Percentiles rank a stretch among this genome's conserved stretches.
These are phyloP conservation scores for Zasmidium citrigriseum DNA, from an alignment of 2,329 filamentous ascomycete species.

Conservation along the genomic window DNA sequence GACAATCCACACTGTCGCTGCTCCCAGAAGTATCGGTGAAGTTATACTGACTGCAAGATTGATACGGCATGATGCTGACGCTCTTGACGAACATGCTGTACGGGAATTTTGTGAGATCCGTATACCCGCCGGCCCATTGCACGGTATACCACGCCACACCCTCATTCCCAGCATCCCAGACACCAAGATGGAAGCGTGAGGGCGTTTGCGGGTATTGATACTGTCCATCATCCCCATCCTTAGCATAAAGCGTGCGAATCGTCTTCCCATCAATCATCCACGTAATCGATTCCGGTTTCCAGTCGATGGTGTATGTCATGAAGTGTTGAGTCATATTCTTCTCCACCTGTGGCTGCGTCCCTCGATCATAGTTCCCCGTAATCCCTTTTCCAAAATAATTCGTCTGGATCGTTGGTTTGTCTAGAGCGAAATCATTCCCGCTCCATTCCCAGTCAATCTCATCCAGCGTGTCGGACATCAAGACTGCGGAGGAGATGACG, in stretches of 20 bases:
- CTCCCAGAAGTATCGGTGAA: conserved; percentile 13
- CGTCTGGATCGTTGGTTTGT: conserved; percentile 41
- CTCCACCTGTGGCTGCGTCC: conserved; percentile 39
- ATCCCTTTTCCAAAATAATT: conserved; percentile 60
- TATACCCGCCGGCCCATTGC: conserved; percentile 16
- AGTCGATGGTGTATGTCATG: conserved; percentile 69
- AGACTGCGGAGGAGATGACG: conserved; percentile 15
- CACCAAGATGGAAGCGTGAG: conserved; percentile 18
- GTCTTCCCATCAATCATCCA: conserved; percentile 62
- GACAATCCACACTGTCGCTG: conserved; percentile 10
- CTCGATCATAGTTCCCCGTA: conserved; percentile 53
- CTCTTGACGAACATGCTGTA: conserved; percentile 17
- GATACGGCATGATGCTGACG: conserved; percentile 11
- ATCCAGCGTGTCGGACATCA: conserved; percentile 43
- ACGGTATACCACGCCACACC: conserved; percentile 7
- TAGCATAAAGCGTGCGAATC: conserved; percentile 46
- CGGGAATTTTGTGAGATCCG: conserved; percentile 11
- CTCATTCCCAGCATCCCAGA: conserved; percentile 18
- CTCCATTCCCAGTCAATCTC: conserved; percentile 57
- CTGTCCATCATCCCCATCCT: conserved; percentile 6
- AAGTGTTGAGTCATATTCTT: conserved; percentile 50
- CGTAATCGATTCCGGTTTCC: conserved; percentile 65
- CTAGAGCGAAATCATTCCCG: conserved; percentile 27
- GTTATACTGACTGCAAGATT: conserved; percentile 10
- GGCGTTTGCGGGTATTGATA: conserved; percentile 25